Evolutionary conservation across 306 rosid genomes (phyloP).

Genomic region (Cucurbita pepo): DNA sequence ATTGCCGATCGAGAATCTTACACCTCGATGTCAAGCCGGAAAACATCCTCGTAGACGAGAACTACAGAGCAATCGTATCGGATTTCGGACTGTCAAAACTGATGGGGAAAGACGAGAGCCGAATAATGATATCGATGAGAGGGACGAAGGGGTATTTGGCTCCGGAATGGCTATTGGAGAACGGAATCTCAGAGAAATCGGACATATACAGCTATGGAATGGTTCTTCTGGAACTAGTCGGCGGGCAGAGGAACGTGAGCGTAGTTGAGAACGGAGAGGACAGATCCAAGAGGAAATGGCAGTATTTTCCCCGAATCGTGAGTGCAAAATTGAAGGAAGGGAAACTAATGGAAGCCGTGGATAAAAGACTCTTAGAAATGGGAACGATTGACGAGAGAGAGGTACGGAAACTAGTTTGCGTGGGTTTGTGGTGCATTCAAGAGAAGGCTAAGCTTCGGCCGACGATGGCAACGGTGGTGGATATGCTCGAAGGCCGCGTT

Average conservation of each 20-base stretch:
- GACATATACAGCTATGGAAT: slow-evolving; percentile 79
- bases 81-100: slow-evolving; percentile 85
- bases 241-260: slow-evolving; percentile 57
- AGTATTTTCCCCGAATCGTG: slow-evolving; percentile 54
- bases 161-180: slow-evolving; percentile 80
- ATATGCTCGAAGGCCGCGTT: slow-evolving; percentile 64
- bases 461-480: slow-evolving; percentile 47
- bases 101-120: slow-evolving; percentile 54
- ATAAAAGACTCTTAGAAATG: slow-evolving; percentile 26
- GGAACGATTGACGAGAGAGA: slow-evolving; percentile 47
- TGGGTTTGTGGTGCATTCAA: slow-evolving; percentile 87
- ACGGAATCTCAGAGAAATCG: slow-evolving; percentile 68
- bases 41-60: slow-evolving; percentile 66
- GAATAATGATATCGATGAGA: slow-evolving; percentile 47
- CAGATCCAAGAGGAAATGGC: slow-evolving; percentile 29
- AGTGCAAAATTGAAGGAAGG: slow-evolving; percentile 57
- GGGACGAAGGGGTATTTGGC: slow-evolving; percentile 90
- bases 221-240: slow-evolving; percentile 77
- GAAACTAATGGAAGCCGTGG: slow-evolving; percentile 55
- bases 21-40: slow-evolving; percentile 94
- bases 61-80: slow-evolving; percentile 35
- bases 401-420: slow-evolving; percentile 33
- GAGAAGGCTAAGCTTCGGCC: slow-evolving; percentile 71
- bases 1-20: slow-evolving; percentile 58
- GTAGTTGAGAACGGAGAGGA: slow-evolving; percentile 20